phyloP scores from a whole-genome alignment of 306 rosid species.

The Corylus avellana region DNA sequence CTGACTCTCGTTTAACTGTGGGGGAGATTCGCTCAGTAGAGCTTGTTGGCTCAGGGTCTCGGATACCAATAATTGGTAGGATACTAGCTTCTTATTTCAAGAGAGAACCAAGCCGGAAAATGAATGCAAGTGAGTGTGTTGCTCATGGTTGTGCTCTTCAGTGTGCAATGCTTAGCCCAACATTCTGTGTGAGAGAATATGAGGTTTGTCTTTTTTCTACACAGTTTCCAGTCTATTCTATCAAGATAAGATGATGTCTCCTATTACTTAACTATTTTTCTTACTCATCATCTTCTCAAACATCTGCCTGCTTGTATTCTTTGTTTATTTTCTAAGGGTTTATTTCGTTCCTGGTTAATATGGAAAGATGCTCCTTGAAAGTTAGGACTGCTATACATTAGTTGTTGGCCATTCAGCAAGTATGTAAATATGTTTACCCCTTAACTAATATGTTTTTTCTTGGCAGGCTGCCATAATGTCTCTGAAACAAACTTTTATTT shows the following conservation, averaged over 20 bases:
- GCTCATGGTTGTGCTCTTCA: slow-evolving; percentile 66
- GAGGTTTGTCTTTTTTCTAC: slow-evolving; percentile 44
- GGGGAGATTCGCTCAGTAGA: slow-evolving; percentile 49
- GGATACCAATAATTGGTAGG: slow-evolving; percentile 51
- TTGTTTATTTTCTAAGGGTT: not conserved
- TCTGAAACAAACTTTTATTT: not conserved
- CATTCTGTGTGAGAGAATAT: slow-evolving; percentile 55
- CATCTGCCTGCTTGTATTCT: not conserved
- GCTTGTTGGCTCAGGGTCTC: slow-evolving; percentile 66
- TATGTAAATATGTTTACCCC: not conserved
- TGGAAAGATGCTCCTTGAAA: not conserved
- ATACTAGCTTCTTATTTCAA: slow-evolving; percentile 42
- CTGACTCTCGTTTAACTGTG: slow-evolving; percentile 44
- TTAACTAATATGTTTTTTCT: not conserved
- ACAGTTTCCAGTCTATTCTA: not conserved
- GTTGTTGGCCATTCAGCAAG: not conserved
- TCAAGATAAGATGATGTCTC: not conserved
- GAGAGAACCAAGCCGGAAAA: slow-evolving; percentile 48
- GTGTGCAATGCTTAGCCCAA: slow-evolving; percentile 64
- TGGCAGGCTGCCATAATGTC: not conserved
- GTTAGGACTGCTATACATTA: not conserved
- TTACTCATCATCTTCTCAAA: not conserved
- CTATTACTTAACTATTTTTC: not conserved
- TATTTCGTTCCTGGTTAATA: not conserved
- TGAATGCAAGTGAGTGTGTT: slow-evolving; percentile 65